Evolutionary conservation across 345 rosid species (phyloP).

Genomic region (Linum lewisii): DNA sequence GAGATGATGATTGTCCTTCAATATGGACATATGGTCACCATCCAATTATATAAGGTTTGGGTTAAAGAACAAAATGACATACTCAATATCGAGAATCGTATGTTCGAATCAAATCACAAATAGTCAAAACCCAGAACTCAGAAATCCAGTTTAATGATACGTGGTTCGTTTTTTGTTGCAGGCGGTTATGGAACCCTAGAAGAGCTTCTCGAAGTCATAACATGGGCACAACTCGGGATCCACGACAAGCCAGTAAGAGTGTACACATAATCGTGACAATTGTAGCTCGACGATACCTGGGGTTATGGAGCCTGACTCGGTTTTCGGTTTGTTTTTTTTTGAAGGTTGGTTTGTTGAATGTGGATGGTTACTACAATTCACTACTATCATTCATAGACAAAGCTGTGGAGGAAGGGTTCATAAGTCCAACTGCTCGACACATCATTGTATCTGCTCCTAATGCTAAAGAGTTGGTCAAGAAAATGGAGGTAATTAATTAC

Average conservation of each 20-base stretch:
- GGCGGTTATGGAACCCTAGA: constrained; percentile 29
- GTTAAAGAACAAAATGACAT: no score
- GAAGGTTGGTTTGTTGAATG: constrained; percentile 27
- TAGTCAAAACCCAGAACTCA: no score
- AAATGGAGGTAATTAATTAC: constrained; percentile 23
- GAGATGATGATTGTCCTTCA: no score
- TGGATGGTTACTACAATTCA: constrained; percentile 27
- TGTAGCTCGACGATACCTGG: no score
- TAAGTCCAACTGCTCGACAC: constrained; percentile 23
- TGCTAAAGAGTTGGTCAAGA: constrained; percentile 24
- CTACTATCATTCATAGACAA: constrained; percentile 24
- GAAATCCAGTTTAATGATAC: no score
- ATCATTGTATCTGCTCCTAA: constrained; percentile 22
- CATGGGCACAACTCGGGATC: constrained; percentile 30
- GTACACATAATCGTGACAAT: no score
- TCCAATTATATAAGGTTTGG: no score
- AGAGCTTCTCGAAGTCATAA: constrained; percentile 30
- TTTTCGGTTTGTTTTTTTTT: neutral
- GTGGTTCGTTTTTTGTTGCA: constrained; percentile 1
- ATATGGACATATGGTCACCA: no score
- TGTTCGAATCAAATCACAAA: no score
- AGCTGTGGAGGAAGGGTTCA: constrained; percentile 28
- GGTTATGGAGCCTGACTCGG: neutral
- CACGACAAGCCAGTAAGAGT: constrained; percentile 25
- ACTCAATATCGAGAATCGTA: no score